Percentiles rank a stretch among this genome's conserved stretches.
phyloP scores from a whole-genome alignment of 768 basidiomycete species.

The Cyathus striatus region DNA sequence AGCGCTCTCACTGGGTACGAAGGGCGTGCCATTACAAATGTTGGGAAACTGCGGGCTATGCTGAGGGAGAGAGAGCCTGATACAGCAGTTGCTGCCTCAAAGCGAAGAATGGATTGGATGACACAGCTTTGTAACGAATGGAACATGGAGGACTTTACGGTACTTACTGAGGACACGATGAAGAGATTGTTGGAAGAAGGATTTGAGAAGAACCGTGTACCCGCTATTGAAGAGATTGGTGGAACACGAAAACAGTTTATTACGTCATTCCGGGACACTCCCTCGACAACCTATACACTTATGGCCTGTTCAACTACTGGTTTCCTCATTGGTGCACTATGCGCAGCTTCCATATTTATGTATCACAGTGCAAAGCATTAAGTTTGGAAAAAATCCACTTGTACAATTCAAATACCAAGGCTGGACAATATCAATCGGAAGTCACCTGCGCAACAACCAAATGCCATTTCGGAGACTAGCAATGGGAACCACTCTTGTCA shows the following conservation, averaged over 20 bases:
- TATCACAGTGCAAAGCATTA: too few species aligned
- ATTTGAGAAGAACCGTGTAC: constrained; percentile 67
- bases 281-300: constrained; percentile 2
- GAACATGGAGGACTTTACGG: constrained; percentile 76
- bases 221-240: constrained; percentile 35
- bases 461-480: too few species aligned
- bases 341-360: too few species aligned
- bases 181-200: constrained; percentile 70
- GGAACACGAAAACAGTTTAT: constrained; percentile 9
- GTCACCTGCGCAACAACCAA: too few species aligned
- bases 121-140: constrained; percentile 79
- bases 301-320: constrained; percentile 27
- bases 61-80: constrained; percentile 81
- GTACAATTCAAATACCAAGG: too few species aligned
- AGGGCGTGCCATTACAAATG: constrained; percentile 73
- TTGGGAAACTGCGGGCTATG: constrained; percentile 68
- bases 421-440: too few species aligned
- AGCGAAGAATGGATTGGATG: constrained; percentile 91
- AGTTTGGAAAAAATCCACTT: too few species aligned
- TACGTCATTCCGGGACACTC: not conserved
- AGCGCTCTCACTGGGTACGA: constrained; percentile 62
- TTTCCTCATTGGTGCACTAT: constrained; percentile 39
- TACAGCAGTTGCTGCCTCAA: constrained; percentile 71
- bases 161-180: constrained; percentile 64
- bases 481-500: too few species aligned